A percentile compares a stretch with the other conserved stretches of the same genome.
phyloP scores from a whole-genome alignment of 768 basidiomycete species.

The Myochromella boudieri region DNA sequence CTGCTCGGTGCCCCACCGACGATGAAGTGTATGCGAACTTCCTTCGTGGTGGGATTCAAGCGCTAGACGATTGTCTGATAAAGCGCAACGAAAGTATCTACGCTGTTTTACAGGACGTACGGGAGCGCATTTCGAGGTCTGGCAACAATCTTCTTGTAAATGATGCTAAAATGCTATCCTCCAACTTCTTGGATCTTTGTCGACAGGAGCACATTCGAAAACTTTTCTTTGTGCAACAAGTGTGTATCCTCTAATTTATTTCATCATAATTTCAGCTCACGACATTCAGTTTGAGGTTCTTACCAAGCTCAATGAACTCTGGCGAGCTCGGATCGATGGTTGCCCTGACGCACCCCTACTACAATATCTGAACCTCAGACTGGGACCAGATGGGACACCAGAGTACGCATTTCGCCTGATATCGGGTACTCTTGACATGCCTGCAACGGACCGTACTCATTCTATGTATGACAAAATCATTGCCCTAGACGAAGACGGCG shows the following conservation, averaged over 20 bases:
- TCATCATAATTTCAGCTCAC: not conserved
- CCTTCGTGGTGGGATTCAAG: conserved; percentile 17
- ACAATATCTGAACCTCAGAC: conserved; percentile 30
- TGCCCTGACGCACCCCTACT: conserved; percentile 49
- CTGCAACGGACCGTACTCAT: conserved; percentile 36
- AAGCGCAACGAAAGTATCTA: conserved; percentile 35
- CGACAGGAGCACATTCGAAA: conserved; percentile 42
- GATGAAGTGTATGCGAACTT: conserved; percentile 37
- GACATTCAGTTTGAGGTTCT: conserved; percentile 43
- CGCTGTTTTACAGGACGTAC: conserved; percentile 32
- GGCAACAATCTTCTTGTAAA: conserved; percentile 39
- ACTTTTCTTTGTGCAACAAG: conserved; percentile 55
- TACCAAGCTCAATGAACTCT: conserved; percentile 42
- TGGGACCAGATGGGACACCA: conserved; percentile 26
- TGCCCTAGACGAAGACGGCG: conserved; percentile 33
- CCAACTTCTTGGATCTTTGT: conserved; percentile 49
- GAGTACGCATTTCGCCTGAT: conserved; percentile 40
- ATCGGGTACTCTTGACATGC: conserved; percentile 42
- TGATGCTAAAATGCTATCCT: conserved; percentile 36
- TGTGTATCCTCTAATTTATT: conserved; percentile 16
- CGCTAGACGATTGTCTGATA: conserved; percentile 26
- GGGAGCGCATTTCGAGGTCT: conserved; percentile 24
- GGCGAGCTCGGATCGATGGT: conserved; percentile 48
- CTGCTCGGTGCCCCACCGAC: conserved; percentile 32
- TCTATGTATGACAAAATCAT: conserved; percentile 47